Evolutionary conservation across 1,284 basidiomycete genomes (phyloP).

Genomic region (Mycena citricolor): DNA sequence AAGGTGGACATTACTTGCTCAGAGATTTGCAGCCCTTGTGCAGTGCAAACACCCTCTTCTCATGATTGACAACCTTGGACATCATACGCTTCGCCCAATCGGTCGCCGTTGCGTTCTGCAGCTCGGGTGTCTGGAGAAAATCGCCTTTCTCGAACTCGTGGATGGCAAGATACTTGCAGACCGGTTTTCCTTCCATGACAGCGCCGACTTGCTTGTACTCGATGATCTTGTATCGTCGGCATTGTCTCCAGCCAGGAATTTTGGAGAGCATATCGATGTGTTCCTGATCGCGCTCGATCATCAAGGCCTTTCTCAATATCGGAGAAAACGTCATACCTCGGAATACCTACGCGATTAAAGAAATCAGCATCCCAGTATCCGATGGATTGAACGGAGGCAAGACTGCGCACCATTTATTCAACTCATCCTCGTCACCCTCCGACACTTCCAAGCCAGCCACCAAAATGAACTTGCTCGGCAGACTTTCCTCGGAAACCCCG

Average conservation of each 20-base stretch:
- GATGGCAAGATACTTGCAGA: constrained; percentile 33
- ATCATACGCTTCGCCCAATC: constrained; percentile 15
- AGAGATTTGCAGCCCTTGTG: constrained; percentile 7
- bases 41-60: constrained; percentile 17
- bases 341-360: too few relatives aligned
- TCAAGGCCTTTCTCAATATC: neutral
- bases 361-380: too few relatives aligned
- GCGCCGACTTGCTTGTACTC: constrained; percentile 21
- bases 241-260: constrained; percentile 35
- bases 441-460: constrained; percentile 33
- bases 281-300: constrained; percentile 29
- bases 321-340: too few relatives aligned
- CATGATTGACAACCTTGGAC: constrained; percentile 2
- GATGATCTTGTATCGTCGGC: constrained; percentile 33
- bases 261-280: constrained; percentile 35
- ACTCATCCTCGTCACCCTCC: constrained; percentile 37
- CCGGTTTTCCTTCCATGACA: constrained; percentile 14
- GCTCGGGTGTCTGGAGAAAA: constrained; percentile 28
- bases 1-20: too few relatives aligned
- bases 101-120: constrained; percentile 23
- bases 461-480: constrained; percentile 29
- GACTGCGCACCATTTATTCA: constrained; percentile 36
- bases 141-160: constrained; percentile 33
- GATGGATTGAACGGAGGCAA: too few relatives aligned
- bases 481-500: constrained; percentile 29